These are phyloP conservation scores for Candida ovalis DNA, from an alignment of 805 yeast genomes.

Conservation along the genomic window DNA sequence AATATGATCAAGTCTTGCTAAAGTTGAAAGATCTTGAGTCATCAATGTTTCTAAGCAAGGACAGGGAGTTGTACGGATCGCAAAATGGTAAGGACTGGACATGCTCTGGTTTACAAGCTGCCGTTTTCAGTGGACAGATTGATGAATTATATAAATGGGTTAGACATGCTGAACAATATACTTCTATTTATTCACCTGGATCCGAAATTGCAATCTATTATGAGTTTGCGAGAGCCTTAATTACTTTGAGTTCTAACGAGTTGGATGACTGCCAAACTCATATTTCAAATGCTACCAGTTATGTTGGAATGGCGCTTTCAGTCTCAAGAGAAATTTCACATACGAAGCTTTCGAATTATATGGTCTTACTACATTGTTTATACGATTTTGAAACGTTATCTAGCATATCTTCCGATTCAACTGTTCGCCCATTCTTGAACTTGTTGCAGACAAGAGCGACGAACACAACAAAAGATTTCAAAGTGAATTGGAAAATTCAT, in stretches of 20 bases:
- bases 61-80: background rate
- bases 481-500: slow-evolving; percentile 43
- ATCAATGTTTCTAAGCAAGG: background rate
- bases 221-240: slow-evolving; percentile 61
- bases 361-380: slow-evolving; percentile 57
- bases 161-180: slow-evolving; percentile 38
- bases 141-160: slow-evolving; percentile 57
- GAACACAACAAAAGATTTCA: slow-evolving; percentile 35
- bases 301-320: slow-evolving; percentile 59
- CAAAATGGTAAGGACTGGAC: slow-evolving; percentile 52
- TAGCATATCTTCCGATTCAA: slow-evolving; percentile 8
- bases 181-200: slow-evolving; percentile 38
- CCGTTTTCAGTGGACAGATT: slow-evolving; percentile 60
- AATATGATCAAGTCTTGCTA: slow-evolving; percentile 61
- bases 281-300: slow-evolving; percentile 47
- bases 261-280: slow-evolving; percentile 33
- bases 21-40: slow-evolving; percentile 39
- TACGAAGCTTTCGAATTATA: slow-evolving; percentile 42
- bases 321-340: slow-evolving; percentile 47
- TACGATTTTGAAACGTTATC: slow-evolving; percentile 50
- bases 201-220: slow-evolving; percentile 53
- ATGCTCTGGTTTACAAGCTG: slow-evolving; percentile 68
- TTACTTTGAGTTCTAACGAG: slow-evolving; percentile 38
- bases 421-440: slow-evolving; percentile 12
- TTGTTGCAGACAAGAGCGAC: slow-evolving; percentile 19